Conservation (phyloP, 306 rosid species). For the Cicer bijugum region DNA sequence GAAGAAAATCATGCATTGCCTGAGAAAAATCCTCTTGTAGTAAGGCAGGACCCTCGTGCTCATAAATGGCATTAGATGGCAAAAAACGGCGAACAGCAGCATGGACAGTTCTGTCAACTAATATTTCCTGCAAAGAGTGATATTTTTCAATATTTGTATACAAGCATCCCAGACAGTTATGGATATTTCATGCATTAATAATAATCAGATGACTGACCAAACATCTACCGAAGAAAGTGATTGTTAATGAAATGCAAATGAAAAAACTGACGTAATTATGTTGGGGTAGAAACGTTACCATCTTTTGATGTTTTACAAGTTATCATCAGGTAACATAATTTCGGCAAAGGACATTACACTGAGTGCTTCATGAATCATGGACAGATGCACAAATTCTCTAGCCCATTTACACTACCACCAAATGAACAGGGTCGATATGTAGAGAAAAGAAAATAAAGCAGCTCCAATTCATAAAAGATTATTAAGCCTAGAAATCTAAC, state of each 20-base stretch:
- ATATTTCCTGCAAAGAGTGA: constrained; percentile 72
- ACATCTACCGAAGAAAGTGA: constrained; percentile 24
- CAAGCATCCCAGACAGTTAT: constrained; percentile 29
- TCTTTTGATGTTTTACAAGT: constrained; percentile 30
- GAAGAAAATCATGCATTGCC: constrained; percentile 93
- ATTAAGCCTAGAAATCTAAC: constrained; percentile 7
- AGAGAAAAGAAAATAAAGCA: constrained; percentile 20
- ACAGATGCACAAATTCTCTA: constrained; percentile 19
- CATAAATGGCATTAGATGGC: constrained; percentile 52
- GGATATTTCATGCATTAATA: constrained; percentile 10
- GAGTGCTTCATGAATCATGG: constrained; percentile 36
- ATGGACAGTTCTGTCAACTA: constrained; percentile 94
- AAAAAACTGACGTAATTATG: constrained; percentile 4
- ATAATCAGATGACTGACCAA: constrained; percentile 32
- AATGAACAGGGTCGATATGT: background rate
- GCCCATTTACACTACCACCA: background rate
- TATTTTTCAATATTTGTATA: constrained; percentile 31
- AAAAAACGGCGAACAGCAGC: constrained; percentile 79
- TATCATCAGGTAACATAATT: constrained; percentile 26
- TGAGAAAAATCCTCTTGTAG: constrained; percentile 73
- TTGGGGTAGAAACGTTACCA: constrained; percentile 24
- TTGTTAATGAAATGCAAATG: constrained; percentile 16
- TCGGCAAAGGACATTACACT: constrained; percentile 34
- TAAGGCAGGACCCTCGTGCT: constrained; percentile 66
- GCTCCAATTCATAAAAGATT: constrained; percentile 13